Conservation (phyloP, 1,139 yeast species). For the Yamadazyma aaseri region DNA sequence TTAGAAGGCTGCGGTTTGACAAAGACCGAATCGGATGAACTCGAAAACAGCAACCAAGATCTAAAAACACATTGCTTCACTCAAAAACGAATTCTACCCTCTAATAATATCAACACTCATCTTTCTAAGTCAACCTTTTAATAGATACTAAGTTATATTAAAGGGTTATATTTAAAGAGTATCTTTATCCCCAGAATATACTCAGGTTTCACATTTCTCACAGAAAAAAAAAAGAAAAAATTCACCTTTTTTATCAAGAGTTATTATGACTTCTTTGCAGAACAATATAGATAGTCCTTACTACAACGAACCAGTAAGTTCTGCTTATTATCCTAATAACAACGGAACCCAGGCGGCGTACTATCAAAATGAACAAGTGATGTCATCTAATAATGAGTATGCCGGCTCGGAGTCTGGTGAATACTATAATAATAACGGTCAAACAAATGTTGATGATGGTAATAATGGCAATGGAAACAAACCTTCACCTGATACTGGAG, state of each 20-base stretch:
- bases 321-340: constrained; percentile 28
- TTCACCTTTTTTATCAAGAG: background rate
- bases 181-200: too few species aligned
- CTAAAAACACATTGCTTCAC: too few species aligned
- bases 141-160: too few species aligned
- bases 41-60: too few species aligned
- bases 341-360: constrained; percentile 3
- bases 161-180: too few species aligned
- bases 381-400: background rate
- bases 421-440: constrained; percentile 1
- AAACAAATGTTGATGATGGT: background rate
- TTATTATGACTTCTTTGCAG: constrained; percentile 34
- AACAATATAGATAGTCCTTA: constrained; percentile 29
- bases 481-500: background rate
- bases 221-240: constrained; percentile 1
- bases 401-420: background rate
- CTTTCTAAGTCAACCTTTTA: too few species aligned
- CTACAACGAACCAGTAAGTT: constrained; percentile 29
- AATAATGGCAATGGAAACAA: background rate
- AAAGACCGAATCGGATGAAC: constrained; percentile 5
- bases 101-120: too few species aligned
- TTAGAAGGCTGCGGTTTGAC: background rate
- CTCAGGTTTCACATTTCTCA: too few species aligned
- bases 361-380: constrained; percentile 3
- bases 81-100: too few species aligned